A percentile compares a stretch with the other conserved stretches of the same genome.
Evolutionary conservation across 495 filamentous ascomycete species (phyloP).

Genomic region (Penicillium samsonianum): DNA sequence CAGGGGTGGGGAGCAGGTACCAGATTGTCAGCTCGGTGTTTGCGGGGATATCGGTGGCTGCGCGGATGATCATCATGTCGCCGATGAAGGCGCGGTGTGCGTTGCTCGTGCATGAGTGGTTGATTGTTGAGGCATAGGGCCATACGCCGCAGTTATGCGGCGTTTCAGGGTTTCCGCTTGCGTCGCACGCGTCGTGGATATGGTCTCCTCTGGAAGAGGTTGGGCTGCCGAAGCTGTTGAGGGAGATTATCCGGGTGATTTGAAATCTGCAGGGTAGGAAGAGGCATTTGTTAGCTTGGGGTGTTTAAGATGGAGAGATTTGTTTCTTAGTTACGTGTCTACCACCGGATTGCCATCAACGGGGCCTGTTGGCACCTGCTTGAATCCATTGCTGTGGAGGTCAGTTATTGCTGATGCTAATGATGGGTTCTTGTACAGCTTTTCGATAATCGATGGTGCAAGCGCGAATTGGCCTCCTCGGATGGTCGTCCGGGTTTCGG

Average conservation of each 20-base stretch:
- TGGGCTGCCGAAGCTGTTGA: slow-evolving; percentile 1
- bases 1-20: slow-evolving; percentile 31
- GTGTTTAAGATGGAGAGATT: neutral
- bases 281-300: neutral
- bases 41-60: slow-evolving; percentile 41
- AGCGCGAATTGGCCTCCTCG: slow-evolving; percentile 40
- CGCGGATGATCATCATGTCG: slow-evolving; percentile 59
- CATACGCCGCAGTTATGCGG: slow-evolving; percentile 47
- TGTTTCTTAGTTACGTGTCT: neutral
- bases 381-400: neutral
- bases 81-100: slow-evolving; percentile 53
- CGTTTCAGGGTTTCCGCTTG: neutral
- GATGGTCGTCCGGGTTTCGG: slow-evolving; percentile 19
- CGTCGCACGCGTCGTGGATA: neutral
- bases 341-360: neutral
- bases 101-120: slow-evolving; percentile 57
- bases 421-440: slow-evolving; percentile 51
- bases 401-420: slow-evolving; percentile 34
- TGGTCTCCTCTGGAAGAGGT: neutral
- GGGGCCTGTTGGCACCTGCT: neutral
- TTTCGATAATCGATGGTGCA: slow-evolving; percentile 37
- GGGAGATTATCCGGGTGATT: neutral
- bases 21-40: slow-evolving; percentile 51
- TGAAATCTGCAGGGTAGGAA: neutral
- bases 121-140: slow-evolving; percentile 53